These are phyloP conservation scores for Mucor plumbeus DNA, from an alignment of 371 early-diverging fungal genomes.

Conservation along the genomic window DNA sequence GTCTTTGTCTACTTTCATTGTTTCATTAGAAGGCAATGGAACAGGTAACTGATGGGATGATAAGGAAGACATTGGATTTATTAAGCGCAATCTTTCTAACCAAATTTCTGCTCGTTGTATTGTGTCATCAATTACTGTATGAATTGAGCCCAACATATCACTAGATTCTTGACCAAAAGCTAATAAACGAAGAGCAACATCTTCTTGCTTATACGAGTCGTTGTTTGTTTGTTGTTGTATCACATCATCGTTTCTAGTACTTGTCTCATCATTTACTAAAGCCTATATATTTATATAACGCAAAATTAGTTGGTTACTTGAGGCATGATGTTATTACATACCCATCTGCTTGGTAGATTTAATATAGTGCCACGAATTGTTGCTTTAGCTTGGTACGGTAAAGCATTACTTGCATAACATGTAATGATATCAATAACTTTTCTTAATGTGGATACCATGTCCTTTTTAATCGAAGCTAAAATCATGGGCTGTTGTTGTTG, in stretches of 20 bases:
- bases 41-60: not conserved
- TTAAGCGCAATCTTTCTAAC: conserved; percentile 57
- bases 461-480: conserved; percentile 70
- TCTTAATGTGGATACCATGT: conserved; percentile 83
- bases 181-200: conserved; percentile 41
- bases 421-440: conserved; percentile 87
- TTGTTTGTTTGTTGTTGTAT: conserved; percentile 22
- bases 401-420: conserved; percentile 80
- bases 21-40: not conserved
- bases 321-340: conserved; percentile 2
- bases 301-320: no score
- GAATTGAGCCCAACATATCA: conserved; percentile 78
- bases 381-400: conserved; percentile 82
- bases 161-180: conserved; percentile 83
- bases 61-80: conserved; percentile 19
- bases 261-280: conserved; percentile 26
- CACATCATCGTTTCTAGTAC: conserved; percentile 3
- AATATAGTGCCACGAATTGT: conserved; percentile 85
- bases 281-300: conserved; percentile 27
- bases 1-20: not conserved
- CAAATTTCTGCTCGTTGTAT: conserved; percentile 82
- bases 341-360: conserved; percentile 83
- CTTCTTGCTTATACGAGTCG: conserved; percentile 24
- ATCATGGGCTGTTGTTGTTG: conserved; percentile 31
- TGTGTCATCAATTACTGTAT: conserved; percentile 75